A percentile compares a stretch with the other conserved stretches of the same genome.
These are phyloP conservation scores for Ballota nigra DNA, from an alignment of 257 asterid genomes.

Conservation along the genomic window DNA sequence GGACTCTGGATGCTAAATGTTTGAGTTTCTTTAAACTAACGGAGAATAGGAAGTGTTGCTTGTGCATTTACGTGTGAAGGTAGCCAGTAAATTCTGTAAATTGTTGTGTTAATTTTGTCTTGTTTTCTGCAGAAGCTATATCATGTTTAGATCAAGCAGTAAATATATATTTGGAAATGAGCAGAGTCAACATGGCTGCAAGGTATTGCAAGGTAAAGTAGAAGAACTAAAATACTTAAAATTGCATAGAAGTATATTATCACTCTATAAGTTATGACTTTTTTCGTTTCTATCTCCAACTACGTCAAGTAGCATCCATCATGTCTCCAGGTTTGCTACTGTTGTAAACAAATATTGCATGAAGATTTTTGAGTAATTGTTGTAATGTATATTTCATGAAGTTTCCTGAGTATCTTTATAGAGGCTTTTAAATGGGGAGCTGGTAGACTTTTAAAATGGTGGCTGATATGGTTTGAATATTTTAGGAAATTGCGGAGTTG, in stretches of 20 bases:
- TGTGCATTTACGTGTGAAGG: background rate
- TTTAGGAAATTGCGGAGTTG: constrained; percentile 41
- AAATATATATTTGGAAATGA: constrained; percentile 32
- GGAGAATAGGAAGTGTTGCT: background rate
- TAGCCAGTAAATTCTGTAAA: background rate
- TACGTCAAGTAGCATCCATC: background rate
- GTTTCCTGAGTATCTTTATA: background rate
- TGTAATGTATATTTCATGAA: background rate
- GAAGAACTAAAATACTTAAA: background rate
- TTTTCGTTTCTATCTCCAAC: background rate
- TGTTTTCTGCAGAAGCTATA: constrained; percentile 35
- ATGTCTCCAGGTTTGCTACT: constrained; percentile 12
- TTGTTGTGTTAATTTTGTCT: constrained; percentile 1
- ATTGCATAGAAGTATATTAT: background rate
- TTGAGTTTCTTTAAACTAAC: background rate
- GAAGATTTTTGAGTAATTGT: background rate
- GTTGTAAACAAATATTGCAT: constrained; percentile 3
- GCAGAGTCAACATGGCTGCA: constrained; percentile 41
- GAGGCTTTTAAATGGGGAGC: background rate
- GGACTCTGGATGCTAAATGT: background rate
- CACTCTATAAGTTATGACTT: background rate
- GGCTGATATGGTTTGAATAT: constrained; percentile 16
- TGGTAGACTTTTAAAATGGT: background rate
- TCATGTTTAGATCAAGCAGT: constrained; percentile 43
- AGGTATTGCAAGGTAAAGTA: constrained; percentile 35